phyloP scores from a whole-genome alignment of 2,329 filamentous ascomycete genomes.

The Pyrenochaeta sp. region DNA sequence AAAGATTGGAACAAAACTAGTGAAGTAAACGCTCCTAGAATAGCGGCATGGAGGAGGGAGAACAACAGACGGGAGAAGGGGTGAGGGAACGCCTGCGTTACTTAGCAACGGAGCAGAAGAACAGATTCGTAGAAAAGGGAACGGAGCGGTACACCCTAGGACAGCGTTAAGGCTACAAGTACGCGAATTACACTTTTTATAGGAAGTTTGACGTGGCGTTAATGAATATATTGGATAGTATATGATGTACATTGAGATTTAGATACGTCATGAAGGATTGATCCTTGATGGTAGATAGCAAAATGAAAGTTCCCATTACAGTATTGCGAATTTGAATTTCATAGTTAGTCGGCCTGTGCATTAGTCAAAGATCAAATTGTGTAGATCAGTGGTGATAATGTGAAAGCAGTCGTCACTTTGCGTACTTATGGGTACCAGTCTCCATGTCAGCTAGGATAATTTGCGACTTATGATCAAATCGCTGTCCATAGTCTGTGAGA shows the following conservation, averaged over 20 bases:
- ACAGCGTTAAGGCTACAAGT: no score
- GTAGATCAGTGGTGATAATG: not conserved
- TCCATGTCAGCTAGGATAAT: not conserved
- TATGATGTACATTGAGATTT: not conserved
- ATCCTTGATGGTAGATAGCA: not conserved
- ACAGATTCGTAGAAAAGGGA: no score
- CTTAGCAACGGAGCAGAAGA: no score
- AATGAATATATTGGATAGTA: not conserved
- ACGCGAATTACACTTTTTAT: no score
- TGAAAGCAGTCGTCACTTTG: slow-evolving; percentile 2
- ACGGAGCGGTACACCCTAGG: no score
- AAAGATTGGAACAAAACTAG: no score
- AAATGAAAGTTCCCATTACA: not conserved
- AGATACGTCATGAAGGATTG: not conserved
- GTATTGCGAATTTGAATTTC: not conserved
- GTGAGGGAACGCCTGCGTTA: no score
- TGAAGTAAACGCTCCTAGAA: no score
- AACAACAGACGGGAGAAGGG: no score
- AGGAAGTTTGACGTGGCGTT: no score
- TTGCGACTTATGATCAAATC: not conserved
- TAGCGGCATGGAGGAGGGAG: no score
- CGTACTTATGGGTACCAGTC: not conserved
- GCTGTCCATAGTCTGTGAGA: not conserved
- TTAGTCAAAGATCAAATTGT: slow-evolving; percentile 3
- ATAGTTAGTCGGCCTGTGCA: not conserved